Base-by-base conservation (phyloP, 768 basidiomycete genomes). In the Candolleomyces eurysporus region DNA sequence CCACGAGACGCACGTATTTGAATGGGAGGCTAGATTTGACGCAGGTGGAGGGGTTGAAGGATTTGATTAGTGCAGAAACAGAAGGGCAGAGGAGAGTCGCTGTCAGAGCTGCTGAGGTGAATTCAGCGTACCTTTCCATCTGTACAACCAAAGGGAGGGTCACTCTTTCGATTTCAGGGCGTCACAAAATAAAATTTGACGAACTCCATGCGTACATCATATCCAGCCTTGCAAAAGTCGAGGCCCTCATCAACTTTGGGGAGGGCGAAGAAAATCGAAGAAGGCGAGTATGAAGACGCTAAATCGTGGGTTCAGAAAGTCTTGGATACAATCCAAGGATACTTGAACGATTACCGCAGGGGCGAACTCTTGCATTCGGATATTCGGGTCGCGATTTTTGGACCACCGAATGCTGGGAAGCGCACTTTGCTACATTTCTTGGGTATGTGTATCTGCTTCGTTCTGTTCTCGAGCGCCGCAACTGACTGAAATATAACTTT, bases 401-500 rank as follows among this genome's bases (percentile, higher is more conserved):
- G 94, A 0, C 92, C 94, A 22, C 92, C 95, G 0, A 97, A 97
- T 67, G 93, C 90, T 1, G 95, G 94, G n/a, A 97, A 96, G 76
- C 94, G 92, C 68, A 92, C 89, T 67, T 72, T 94, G 19, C 79
- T 94, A 50, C 96, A 96, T 68, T 93, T 87, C 70, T 78, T 96
- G 13, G 91, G 94, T 89, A 66, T 14, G 79, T 65, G 1, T 74
- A 19, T n/a, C 39, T 21, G 54, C 11, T 26, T 52, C 21, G 19
- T 55, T 46, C 42, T 46, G 58, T 57, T 54, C 52, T 21, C n/a
- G n/a, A n/a, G n/a, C n/a, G n/a, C n/a, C 43, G 36, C 39, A 9
- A 50, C 51, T 48, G 39, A 11, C 22, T 8, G 19, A 19, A 21
- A 16, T 31, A 42, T 40, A 22, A 40, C 26, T 26, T 48, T 40